Evolutionary conservation across 805 yeast genomes (phyloP).

Genomic region (Ogataea pini): DNA sequence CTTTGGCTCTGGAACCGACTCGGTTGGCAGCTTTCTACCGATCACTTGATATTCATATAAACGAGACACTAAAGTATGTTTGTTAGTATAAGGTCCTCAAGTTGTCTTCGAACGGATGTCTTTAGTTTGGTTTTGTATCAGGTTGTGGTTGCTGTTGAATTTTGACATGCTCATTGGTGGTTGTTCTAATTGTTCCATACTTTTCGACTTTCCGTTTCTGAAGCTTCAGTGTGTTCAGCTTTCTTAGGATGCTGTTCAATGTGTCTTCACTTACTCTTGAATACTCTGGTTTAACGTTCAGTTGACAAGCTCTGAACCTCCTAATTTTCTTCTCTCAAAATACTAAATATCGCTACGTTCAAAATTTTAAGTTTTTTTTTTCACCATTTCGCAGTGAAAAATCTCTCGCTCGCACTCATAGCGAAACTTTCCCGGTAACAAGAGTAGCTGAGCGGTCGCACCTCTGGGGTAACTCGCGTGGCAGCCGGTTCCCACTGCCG

Average conservation of each 20-base stretch:
- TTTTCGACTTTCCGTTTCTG: constrained; percentile 2
- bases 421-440: constrained; percentile 3
- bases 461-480: not conserved
- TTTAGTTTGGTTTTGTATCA: not conserved
- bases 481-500: not conserved
- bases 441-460: not conserved
- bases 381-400: constrained; percentile 7
- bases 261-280: constrained; percentile 11
- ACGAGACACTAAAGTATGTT: constrained; percentile 74
- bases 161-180: not conserved
- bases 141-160: not conserved
- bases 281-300: constrained; percentile 8
- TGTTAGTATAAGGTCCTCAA: constrained; percentile 20
- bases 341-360: constrained; percentile 7
- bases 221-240: constrained; percentile 1
- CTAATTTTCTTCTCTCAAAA: constrained; percentile 3
- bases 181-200: not conserved
- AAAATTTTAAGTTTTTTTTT: constrained; percentile 8
- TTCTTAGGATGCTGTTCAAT: not conserved
- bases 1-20: constrained; percentile 98
- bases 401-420: not conserved
- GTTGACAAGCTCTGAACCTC: not conserved
- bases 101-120: not conserved
- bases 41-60: constrained; percentile 99
- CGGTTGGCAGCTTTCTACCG: constrained; percentile 99